phyloP scores from a whole-genome alignment of 768 basidiomycete genomes.

The Boletus pseudopeckii region DNA sequence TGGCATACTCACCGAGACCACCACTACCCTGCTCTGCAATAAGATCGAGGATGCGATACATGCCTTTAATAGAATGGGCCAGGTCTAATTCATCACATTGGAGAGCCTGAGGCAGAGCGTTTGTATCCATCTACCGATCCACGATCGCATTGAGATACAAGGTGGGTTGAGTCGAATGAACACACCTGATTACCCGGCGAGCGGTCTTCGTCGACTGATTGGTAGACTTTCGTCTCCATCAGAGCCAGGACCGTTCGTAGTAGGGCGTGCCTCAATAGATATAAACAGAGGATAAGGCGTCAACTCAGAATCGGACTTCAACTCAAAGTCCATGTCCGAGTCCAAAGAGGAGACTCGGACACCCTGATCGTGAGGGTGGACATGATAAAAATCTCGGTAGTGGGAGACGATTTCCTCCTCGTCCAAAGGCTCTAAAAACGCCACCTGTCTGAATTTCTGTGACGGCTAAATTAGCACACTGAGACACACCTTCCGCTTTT shows the following conservation, averaged over 20 bases:
- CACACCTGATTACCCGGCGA: conserved; percentile 7
- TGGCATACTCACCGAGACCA: conserved; percentile 42
- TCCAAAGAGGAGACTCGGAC: conserved; percentile 1
- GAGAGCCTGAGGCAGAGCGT: background rate
- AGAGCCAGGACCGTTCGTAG: background rate
- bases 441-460: no score
- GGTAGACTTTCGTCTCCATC: conserved; percentile 13
- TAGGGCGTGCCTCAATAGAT: background rate
- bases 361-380: conserved; percentile 24
- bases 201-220: conserved; percentile 9
- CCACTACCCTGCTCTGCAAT: conserved; percentile 49
- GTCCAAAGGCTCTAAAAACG: no score
- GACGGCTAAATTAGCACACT: no score
- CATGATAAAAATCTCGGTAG: no score
- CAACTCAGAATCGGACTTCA: background rate
- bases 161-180: background rate
- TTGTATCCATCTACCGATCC: conserved; percentile 19
- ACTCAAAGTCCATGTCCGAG: conserved; percentile 3
- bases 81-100: conserved; percentile 20
- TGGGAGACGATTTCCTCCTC: no score
- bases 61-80: conserved; percentile 36
- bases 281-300: conserved; percentile 8
- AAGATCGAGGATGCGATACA: conserved; percentile 53
- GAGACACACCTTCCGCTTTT: conserved; percentile 15
- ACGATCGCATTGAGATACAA: background rate